Evolutionary conservation across 257 asterid genomes (phyloP), one percentile per base, ranked within the genome.

Genomic region (Salvia hispanica): DNA sequence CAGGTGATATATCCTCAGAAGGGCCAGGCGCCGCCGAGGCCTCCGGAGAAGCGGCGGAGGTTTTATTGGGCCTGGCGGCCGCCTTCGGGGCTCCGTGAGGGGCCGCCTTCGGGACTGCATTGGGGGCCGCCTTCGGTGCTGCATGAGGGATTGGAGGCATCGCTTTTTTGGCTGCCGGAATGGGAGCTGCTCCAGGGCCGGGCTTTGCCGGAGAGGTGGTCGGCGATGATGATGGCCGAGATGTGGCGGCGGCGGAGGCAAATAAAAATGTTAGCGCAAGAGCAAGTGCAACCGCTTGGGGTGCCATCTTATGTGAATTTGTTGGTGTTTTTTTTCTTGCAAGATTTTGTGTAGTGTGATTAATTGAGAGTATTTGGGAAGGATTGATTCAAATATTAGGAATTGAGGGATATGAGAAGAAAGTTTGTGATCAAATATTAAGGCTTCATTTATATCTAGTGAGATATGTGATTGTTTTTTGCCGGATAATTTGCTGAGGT

Each of bases 1-100:
- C 55, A 57, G 79, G 66, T 1, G 76, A 18, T 3, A 74, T 33
- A 31, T 58, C 31, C 3, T 45, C 34, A 37, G 77, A 9, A 34
- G 94, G 79, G 7, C 73, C 48, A 0, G 90, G 84, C 3, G 90
- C 81, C 33, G 92, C 81, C 14, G 86, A 64, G 80, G 67, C 10
- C 62, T 83, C 21, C 31, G 31, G 31, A 25, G 31, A 25, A 25
- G 31, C 31, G 31, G 31, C 31, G 31, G 31, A 25, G 31, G 31
- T 25, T 1, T 25, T 25, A 1, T 25, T 25, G 3, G 31, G 31
- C 31, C 2, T 25, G 9, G 67, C 53, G 18, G 70, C 7, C 34
- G 67, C 14, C 39, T 9, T 31, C 4, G 61, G 61, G 9, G 42
- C 56, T 7, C 58, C 73, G 7, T 4, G 21, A 5, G 52, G 51